Evolutionary conservation across 2,329 filamentous ascomycete genomes (phyloP).

Genomic region (Bipolaris bicolor): DNA sequence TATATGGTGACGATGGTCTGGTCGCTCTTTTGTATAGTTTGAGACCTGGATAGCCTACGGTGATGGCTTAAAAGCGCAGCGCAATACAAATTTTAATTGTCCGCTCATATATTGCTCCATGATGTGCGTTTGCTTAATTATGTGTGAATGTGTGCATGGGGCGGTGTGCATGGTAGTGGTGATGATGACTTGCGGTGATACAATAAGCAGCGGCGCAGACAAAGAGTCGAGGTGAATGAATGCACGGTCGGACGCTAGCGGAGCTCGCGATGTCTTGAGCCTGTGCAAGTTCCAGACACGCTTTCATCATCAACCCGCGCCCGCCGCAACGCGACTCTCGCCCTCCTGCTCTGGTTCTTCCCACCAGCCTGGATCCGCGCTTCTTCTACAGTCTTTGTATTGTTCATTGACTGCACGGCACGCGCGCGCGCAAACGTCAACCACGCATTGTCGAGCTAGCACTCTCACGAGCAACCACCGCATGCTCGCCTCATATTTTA

Average conservation of each 20-base stretch:
- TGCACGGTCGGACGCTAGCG: slow-evolving; percentile 11
- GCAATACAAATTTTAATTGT: slow-evolving; percentile 9
- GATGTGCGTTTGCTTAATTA: background rate
- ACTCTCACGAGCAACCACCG: slow-evolving; percentile 24
- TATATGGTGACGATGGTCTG: slow-evolving; percentile 25
- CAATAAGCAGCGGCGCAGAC: background rate
- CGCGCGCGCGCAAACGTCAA: slow-evolving; percentile 1
- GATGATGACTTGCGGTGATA: background rate
- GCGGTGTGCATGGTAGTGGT: background rate
- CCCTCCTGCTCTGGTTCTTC: slow-evolving; percentile 1
- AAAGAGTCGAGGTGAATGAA: background rate
- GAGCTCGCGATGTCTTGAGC: slow-evolving; percentile 15
- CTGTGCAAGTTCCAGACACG: slow-evolving; percentile 18
- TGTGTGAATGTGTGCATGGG: background rate
- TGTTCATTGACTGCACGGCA: slow-evolving; percentile 1
- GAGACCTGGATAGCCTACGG: slow-evolving; percentile 28
- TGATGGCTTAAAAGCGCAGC: slow-evolving; percentile 2
- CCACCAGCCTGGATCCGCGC: background rate
- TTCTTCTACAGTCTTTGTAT: background rate
- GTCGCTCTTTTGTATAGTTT: slow-evolving; percentile 37
- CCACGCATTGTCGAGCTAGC: slow-evolving; percentile 8
- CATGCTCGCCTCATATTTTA: slow-evolving; percentile 37
- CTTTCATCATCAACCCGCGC: slow-evolving; percentile 17
- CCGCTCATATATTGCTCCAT: background rate
- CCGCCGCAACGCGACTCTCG: slow-evolving; percentile 17